Conservation (phyloP, 768 basidiomycete genomes). For the Auriscalpium microsporum region DNA sequence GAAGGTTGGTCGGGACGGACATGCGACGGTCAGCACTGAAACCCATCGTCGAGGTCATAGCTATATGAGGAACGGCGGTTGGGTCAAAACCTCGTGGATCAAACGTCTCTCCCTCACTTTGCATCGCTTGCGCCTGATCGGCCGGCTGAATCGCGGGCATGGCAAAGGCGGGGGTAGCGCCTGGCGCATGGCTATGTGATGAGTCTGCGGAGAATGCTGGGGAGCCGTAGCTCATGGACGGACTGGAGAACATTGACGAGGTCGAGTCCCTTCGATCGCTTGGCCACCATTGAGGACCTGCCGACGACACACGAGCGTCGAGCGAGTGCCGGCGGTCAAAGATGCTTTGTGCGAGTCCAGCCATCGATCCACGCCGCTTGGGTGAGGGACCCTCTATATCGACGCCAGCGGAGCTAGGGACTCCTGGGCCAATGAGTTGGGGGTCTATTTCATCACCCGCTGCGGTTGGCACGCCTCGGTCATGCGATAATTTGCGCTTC, state of each 20-base stretch:
- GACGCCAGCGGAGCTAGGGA: slow-evolving; percentile 49
- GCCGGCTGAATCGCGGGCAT: slow-evolving; percentile 46
- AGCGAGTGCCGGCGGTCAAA: slow-evolving; percentile 73
- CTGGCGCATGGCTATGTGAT: slow-evolving; percentile 53
- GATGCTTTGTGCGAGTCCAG: slow-evolving; percentile 64
- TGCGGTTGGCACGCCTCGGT: slow-evolving; percentile 43
- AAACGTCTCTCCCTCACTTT: slow-evolving; percentile 14
- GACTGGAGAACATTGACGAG: slow-evolving; percentile 60
- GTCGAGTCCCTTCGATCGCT: slow-evolving; percentile 69
- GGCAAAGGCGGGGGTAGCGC: slow-evolving; percentile 61
- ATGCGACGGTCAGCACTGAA: slow-evolving; percentile 63
- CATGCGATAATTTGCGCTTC: slow-evolving; percentile 79
- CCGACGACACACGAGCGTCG: slow-evolving; percentile 42
- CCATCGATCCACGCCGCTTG: slow-evolving; percentile 77
- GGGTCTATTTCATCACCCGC: slow-evolving; percentile 58
- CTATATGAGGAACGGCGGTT: slow-evolving; percentile 19
- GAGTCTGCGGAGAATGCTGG: slow-evolving; percentile 57
- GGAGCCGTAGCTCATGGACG: slow-evolving; percentile 41
- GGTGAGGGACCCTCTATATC: slow-evolving; percentile 61
- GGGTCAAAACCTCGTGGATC: slow-evolving; percentile 40
- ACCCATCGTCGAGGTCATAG: slow-evolving; percentile 47
- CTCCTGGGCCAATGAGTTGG: slow-evolving; percentile 59
- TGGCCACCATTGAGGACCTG: slow-evolving; percentile 43
- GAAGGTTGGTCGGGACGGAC: slow-evolving; percentile 48
- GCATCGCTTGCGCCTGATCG: slow-evolving; percentile 29